A percentile compares a stretch with the other conserved stretches of the same genome.
These are phyloP conservation scores for Cladosporium cucumerinum DNA, from an alignment of 2,329 filamentous ascomycete genomes.

Conservation along the genomic window DNA sequence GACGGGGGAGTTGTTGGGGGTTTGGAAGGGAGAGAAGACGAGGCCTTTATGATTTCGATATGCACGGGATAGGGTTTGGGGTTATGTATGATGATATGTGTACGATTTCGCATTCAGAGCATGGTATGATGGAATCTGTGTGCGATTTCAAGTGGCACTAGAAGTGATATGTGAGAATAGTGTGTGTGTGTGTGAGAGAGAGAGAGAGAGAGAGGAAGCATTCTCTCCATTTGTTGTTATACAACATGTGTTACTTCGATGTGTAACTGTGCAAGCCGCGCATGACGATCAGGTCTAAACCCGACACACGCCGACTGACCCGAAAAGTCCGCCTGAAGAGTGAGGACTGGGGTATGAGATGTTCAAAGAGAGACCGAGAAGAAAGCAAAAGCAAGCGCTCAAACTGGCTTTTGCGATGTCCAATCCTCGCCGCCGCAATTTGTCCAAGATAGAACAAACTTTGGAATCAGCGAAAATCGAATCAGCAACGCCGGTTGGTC, in stretches of 20 bases:
- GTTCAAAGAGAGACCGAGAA: background rate
- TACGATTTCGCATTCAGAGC: background rate
- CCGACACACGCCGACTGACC: background rate
- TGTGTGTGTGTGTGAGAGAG: too few relatives aligned
- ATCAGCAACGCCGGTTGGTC: background rate
- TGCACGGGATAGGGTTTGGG: background rate
- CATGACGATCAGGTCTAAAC: background rate
- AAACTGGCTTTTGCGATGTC: background rate
- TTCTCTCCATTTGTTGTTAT: background rate
- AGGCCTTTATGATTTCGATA: constrained; percentile 38
- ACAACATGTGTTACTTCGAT: background rate
- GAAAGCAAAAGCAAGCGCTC: constrained; percentile 1
- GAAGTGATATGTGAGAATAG: background rate
- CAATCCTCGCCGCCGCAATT: background rate
- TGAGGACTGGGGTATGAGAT: background rate
- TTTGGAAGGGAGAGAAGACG: constrained; percentile 59
- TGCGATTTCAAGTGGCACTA: background rate
- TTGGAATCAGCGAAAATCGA: background rate
- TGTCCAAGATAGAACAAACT: background rate
- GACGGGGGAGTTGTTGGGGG: constrained; percentile 60
- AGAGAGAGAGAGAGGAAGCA: too few relatives aligned
- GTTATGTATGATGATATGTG: background rate
- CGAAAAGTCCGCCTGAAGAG: background rate
- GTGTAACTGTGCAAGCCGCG: constrained; percentile 3
- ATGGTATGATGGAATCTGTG: background rate